Conservation (phyloP, 306 rosid species). For the Hippophae tibetana region DNA sequence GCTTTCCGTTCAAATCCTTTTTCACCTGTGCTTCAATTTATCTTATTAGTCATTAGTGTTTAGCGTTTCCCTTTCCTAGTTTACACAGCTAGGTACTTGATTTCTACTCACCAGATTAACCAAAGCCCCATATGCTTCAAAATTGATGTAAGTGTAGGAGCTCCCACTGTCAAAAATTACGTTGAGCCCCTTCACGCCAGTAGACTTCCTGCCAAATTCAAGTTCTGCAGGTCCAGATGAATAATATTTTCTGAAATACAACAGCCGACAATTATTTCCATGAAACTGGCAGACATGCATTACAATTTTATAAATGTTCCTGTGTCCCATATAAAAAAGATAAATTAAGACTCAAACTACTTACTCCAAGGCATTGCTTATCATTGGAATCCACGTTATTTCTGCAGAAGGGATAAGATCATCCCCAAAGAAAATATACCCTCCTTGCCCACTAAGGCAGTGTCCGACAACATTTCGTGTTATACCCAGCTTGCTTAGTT, state of each 20-base stretch:
- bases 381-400: too few species aligned
- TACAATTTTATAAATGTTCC: too few species aligned
- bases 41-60: conserved; percentile 3
- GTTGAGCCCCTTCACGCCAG: conserved; percentile 35
- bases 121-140: conserved; percentile 31
- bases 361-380: too few species aligned
- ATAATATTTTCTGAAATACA: too few species aligned
- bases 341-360: too few species aligned
- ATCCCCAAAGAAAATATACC: conserved; percentile 21
- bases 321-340: too few species aligned
- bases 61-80: not conserved
- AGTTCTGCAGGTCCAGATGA: conserved; percentile 15
- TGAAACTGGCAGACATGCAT: too few species aligned
- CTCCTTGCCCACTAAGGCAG: conserved; percentile 51
- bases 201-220: conserved; percentile 38
- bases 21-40: conserved; percentile 32
- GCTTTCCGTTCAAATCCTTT: conserved; percentile 45
- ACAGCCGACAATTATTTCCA: too few species aligned
- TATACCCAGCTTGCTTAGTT: conserved; percentile 33
- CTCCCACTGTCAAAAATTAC: conserved; percentile 79
- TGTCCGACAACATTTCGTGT: conserved; percentile 52
- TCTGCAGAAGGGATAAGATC: not conserved
- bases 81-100: not conserved
- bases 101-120: conserved; percentile 42
- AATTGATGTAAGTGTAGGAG: conserved; percentile 69